Conservation (phyloP, 2,329 filamentous ascomycete species). For the Aspergillus versicolor region DNA sequence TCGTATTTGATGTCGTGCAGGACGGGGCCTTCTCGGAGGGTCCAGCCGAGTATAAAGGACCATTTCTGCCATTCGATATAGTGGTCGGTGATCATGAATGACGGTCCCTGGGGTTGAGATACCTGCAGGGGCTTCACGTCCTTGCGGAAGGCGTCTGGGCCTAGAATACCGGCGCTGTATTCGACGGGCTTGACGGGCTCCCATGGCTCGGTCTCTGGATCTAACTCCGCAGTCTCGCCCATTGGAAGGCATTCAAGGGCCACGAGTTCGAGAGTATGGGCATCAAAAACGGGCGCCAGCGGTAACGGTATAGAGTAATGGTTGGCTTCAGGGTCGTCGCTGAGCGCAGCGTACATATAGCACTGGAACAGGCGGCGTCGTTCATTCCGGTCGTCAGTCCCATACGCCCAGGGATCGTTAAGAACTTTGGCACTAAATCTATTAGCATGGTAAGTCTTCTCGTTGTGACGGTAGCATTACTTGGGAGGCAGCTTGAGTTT, state of each 20-base stretch:
- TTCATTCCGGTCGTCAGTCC: conserved; percentile 42
- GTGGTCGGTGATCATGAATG: conserved; percentile 59
- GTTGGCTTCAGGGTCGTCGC: conserved; percentile 38
- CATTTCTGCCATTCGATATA: conserved; percentile 67
- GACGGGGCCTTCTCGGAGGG: conserved; percentile 65
- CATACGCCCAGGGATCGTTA: conserved; percentile 70
- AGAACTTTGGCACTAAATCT: conserved; percentile 52
- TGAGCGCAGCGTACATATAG: conserved; percentile 40
- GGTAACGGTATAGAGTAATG: conserved; percentile 37
- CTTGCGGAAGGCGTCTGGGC: conserved; percentile 60
- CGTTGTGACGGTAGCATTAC: too few species aligned
- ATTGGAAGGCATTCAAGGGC: conserved; percentile 69
- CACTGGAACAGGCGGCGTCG: conserved; percentile 40
- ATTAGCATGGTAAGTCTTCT: too few species aligned
- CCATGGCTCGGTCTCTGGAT: conserved; percentile 55
- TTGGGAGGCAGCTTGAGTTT: conserved; percentile 57
- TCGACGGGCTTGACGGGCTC: conserved; percentile 53
- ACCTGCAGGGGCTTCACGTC: conserved; percentile 57
- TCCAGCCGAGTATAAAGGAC: conserved; percentile 62
- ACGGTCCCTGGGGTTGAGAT: conserved; percentile 67
- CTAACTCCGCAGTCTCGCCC: conserved; percentile 60
- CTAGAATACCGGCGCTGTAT: conserved; percentile 63
- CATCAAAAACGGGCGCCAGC: conserved; percentile 53
- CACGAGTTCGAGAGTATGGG: conserved; percentile 61
- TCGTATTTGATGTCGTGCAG: conserved; percentile 67